Evolutionary conservation across 768 basidiomycete genomes (phyloP), one percentile per base, ranked within the genome.

Genomic region (Agaricus subrufescens): DNA sequence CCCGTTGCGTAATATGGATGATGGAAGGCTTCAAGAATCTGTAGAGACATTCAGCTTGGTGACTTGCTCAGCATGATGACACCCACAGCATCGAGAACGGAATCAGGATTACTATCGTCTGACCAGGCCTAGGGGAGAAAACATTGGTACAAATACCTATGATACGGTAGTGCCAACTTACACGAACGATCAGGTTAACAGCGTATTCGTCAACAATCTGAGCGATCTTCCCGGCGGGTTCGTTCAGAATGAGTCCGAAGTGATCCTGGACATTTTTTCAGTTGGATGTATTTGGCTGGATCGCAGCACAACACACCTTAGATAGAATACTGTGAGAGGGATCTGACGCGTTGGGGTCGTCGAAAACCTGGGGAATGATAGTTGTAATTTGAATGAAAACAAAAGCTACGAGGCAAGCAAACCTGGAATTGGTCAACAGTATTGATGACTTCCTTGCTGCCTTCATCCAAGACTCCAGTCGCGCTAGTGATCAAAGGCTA

Each of bases 161-260:
- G 4, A 12, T 29, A 9, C 42, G 27, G 25, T 29, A 3, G 19
- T 9, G 39, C 34, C 5, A 25, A 60, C 71, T 37, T 34, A 77
- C 78, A 56, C 74, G 61, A 27, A 88, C 85, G 40, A 89, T 79
- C 26, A 81, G 69, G 52, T 79, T 78, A 52, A 86, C 84, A 11
- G 73, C 69, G 65, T 89, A 68, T 61, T 82, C 78, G 11, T 88
- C 86, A 12, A 91, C 78, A 27, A 86, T 67, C 63, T 81, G 77
- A 7, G 87, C 87, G 49, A 89, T 82, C 65, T 86, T 84, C 3
- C 87, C 87, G 10, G 87, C 87, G 0, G 87, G 86, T 63, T 88
- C 85, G 65, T 89, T 89, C 50, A 88, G 72, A 51, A 87, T 84
- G 43, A 87, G 77, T 4, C 74, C 80, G 62, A 89, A 87, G 67